Base-by-base conservation (phyloP, 2,329 filamentous ascomycete species). In the Corynespora cassiicola region DNA sequence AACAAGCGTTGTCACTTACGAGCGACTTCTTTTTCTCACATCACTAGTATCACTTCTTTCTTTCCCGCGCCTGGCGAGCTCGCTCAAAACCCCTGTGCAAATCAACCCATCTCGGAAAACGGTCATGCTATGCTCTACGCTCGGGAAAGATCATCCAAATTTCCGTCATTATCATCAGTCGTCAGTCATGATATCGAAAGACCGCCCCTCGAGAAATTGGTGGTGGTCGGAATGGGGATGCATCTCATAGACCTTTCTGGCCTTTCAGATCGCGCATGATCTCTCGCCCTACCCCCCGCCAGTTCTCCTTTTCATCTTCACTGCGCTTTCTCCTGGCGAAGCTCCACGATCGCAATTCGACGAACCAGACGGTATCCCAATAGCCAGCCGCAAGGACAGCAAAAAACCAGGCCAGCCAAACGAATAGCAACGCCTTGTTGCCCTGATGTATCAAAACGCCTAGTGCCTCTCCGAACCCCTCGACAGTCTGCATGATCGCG, bases 311-410 rank as follows among this genome's bases (percentile, higher is more conserved):
- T 42, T 59, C 51, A 4, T 50, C 46, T 7, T 50, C 45, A 11
- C 42, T 44, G 15, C 58, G 47, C 26, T 14, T 28, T 12, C 50
- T 47, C 33, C 32, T 50, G 0, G 45, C 38, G 33, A 57, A 48
- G 10, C 46, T 44, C 29, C 31, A 48, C 17, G 26, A 42, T 26
- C 56, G 43, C 9, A 51, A 45, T 46, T 61, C 56, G 11, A 62
- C 55, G 39, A 61, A 61, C 58, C 56, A 62, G 8, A 59, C 43
- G 6, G 36, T 14, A 10, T 22, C 19, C 56, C 58, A 61, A 37
- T 61, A 62, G n/a, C 39, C 12, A 2, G 25, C 20, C 11, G 31
- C 31, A 2, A 58, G 7, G 17, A 26, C 25, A 8, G 32, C 24
- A 12, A 50, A 42, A 17, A 38, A 14, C 36, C 43, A 56, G 12